Conservation (phyloP, 495 filamentous ascomycete genomes). For the Wilcoxina mikolae region DNA sequence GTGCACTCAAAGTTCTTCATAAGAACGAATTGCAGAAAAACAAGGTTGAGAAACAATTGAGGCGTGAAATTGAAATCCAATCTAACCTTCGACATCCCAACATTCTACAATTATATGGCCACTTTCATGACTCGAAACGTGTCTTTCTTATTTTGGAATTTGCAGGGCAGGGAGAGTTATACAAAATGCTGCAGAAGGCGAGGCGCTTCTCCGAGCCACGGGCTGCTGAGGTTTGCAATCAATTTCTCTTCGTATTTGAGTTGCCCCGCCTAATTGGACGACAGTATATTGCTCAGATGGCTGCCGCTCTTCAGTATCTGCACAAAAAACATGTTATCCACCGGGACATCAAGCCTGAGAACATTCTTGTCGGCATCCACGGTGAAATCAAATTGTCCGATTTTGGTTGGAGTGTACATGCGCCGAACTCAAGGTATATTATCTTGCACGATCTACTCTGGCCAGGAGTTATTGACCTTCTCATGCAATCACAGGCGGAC, state of each 20-base stretch:
- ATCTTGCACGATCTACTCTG: no score
- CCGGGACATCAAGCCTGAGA: slow-evolving; percentile 97
- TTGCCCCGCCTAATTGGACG: slow-evolving; percentile 1
- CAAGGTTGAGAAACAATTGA: slow-evolving; percentile 90
- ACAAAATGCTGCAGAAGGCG: slow-evolving; percentile 87
- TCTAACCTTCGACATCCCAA: slow-evolving; percentile 92
- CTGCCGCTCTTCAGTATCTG: slow-evolving; percentile 74
- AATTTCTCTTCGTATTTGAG: not conserved
- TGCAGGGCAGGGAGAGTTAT: slow-evolving; percentile 86
- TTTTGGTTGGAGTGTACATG: slow-evolving; percentile 97
- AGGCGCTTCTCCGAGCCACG: slow-evolving; percentile 87
- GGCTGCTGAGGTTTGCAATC: slow-evolving; percentile 42
- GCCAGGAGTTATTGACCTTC: slow-evolving; percentile 5
- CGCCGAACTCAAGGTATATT: slow-evolving; percentile 63
- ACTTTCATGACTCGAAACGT: slow-evolving; percentile 93
- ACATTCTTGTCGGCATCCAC: slow-evolving; percentile 92
- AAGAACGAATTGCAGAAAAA: slow-evolving; percentile 86
- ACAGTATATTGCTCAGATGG: slow-evolving; percentile 99
- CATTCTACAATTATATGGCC: slow-evolving; percentile 82
- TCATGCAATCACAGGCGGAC: slow-evolving; percentile 36
- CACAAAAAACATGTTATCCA: slow-evolving; percentile 99
- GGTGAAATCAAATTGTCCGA: slow-evolving; percentile 98
- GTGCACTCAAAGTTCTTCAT: slow-evolving; percentile 90
- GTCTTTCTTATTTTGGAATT: slow-evolving; percentile 95
- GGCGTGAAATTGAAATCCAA: slow-evolving; percentile 96